These are phyloP conservation scores for Tylopilus rubrobrunneus DNA, from an alignment of 768 basidiomycete genomes.

Conservation along the genomic window DNA sequence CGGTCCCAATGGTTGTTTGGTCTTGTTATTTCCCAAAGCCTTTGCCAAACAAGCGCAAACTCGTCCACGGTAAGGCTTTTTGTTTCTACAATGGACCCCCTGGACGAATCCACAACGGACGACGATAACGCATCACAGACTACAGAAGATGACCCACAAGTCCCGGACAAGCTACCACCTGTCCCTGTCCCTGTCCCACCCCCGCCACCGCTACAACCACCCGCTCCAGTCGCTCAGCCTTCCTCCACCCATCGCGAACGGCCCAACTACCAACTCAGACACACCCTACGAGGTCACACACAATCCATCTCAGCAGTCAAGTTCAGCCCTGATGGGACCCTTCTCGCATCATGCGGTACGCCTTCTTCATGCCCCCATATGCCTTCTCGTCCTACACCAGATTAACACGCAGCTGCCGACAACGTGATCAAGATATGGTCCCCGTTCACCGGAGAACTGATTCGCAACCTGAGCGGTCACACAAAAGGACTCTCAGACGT, in stretches of 20 bases:
- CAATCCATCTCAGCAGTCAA: conserved; percentile 84
- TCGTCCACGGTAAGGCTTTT: conserved; percentile 3
- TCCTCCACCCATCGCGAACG: conserved; percentile 36
- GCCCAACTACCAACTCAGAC: conserved; percentile 68
- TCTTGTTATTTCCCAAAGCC: conserved; percentile 22
- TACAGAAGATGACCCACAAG: conserved; percentile 79
- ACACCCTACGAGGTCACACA: conserved; percentile 73
- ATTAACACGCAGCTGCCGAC: conserved; percentile 61
- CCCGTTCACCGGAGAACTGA: conserved; percentile 71
- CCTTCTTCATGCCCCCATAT: conserved; percentile 7
- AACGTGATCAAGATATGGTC: conserved; percentile 80
- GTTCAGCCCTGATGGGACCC: conserved; percentile 84
- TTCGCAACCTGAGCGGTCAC: conserved; percentile 72
- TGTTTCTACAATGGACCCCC: conserved; percentile 16
- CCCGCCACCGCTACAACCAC: conserved; percentile 32
- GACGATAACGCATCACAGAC: conserved; percentile 75
- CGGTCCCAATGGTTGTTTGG: conserved; percentile 15
- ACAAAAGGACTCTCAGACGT: conserved; percentile 85
- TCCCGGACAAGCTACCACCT: conserved; percentile 53
- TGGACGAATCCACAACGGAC: conserved; percentile 47
- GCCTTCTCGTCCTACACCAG: not conserved
- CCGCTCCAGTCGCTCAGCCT: conserved; percentile 30
- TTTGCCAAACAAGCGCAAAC: conserved; percentile 22
- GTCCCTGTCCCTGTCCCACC: conserved; percentile 28
- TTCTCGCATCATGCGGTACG: conserved; percentile 86